Percentiles rank a stretch among this genome's conserved stretches.
These are phyloP conservation scores for Trichophyton verrucosum DNA, from an alignment of 2,329 filamentous ascomycete genomes.

Conservation along the genomic window DNA sequence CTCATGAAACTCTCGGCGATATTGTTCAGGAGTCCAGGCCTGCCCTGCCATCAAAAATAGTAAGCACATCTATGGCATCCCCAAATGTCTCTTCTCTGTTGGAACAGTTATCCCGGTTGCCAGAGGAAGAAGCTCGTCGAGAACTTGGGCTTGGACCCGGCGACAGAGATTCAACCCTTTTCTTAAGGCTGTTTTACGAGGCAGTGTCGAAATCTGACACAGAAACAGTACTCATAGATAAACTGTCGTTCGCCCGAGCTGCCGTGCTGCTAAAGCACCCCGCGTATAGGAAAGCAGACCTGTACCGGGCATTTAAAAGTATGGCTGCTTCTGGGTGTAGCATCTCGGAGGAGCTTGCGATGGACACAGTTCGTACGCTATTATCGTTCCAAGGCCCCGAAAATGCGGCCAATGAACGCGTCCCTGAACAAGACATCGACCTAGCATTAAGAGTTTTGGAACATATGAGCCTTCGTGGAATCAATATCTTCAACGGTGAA, in stretches of 20 bases:
- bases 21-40: background rate
- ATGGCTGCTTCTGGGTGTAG: conserved; percentile 24
- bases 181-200: conserved; percentile 31
- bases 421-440: conserved; percentile 21
- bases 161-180: conserved; percentile 31
- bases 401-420: conserved; percentile 9
- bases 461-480: conserved; percentile 30
- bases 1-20: background rate
- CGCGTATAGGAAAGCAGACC: conserved; percentile 24
- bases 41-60: background rate
- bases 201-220: conserved; percentile 18
- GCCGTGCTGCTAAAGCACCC: conserved; percentile 29
- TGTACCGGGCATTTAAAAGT: conserved; percentile 25
- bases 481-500: conserved; percentile 32
- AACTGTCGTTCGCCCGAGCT: conserved; percentile 27
- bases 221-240: conserved; percentile 19
- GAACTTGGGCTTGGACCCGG: conserved; percentile 28
- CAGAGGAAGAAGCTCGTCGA: conserved; percentile 20
- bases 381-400: conserved; percentile 18
- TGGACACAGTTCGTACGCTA: conserved; percentile 27
- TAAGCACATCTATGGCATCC: background rate
- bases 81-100: conserved; percentile 16
- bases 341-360: conserved; percentile 25
- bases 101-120: conserved; percentile 20
- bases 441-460: conserved; percentile 32